Base-by-base conservation (phyloP, 192 early-diverging fungal species). In the Helicostylum pulchrum region DNA sequence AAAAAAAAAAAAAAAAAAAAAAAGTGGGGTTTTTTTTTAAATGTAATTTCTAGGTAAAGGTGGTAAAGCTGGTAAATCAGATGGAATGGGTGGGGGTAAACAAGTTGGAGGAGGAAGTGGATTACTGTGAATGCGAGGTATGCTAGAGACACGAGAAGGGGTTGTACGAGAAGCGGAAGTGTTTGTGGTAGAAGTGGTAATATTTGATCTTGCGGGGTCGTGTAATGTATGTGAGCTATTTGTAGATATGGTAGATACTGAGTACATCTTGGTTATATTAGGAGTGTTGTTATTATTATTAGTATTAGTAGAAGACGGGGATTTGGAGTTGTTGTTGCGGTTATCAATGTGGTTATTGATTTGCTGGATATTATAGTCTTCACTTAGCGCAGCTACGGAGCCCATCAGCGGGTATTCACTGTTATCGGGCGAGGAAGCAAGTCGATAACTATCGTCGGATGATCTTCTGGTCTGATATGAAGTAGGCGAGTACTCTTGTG, bases 341-440 rank as follows among this genome's bases (percentile, higher is more conserved):
- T 39, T 10, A 39, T 39, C 19, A 52, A 10, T 15, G 17, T 19
- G 60, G 19, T 32, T 17, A 21, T 62, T 23, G 9, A 11, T 36
- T 20, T 20, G 51, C 3, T 51, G 34, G 10, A 21, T 26, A n/a
- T 32, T 39, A 10, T 52, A 50, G 2, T 51, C 49, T 7, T 34
- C 7, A 1, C 31, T 26, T 15, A 53, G 31, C 7, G 62, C 32
- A 3, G 62, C 34, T 21, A 32, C 36, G 5, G 62, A 53, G 2
- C 34, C 21, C 62, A 64, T 53, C 7, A 64, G 36, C n/a, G 62
- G 62, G 36, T 51, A 20, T 2, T 64, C 62, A 53, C 62, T 31
- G n/a, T 52, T 50, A 64, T 53, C 62, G n/a, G 36, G 62, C n/a
- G 51, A 64, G 1, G 62, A 53, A 4, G 61, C 43, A n/a, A 51